Conservation (phyloP, 2,329 filamentous ascomycete genomes). For the Apiospora aurea region DNA sequence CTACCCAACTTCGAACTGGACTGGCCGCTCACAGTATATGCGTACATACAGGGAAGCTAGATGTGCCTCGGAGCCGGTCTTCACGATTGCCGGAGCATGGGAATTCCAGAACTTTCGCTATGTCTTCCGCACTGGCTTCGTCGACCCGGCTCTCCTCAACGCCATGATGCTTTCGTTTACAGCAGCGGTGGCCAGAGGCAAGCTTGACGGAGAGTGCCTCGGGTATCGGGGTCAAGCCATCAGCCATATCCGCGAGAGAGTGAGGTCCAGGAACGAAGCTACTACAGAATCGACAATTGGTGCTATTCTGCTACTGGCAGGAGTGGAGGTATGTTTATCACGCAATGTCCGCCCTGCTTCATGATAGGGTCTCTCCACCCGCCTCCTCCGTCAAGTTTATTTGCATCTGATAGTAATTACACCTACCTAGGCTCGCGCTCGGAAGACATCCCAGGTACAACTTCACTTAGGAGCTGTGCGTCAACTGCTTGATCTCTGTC, state of each 20-base stretch:
- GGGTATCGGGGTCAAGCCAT: constrained; percentile 45
- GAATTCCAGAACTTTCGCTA: constrained; percentile 46
- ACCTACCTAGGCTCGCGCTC: constrained; percentile 44
- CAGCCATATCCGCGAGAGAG: constrained; percentile 43
- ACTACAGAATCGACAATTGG: constrained; percentile 48
- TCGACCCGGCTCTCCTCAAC: constrained; percentile 47
- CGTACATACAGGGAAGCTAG: constrained; percentile 33
- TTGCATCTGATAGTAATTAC: constrained; percentile 26
- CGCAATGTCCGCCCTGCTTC: background rate
- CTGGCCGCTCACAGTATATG: background rate
- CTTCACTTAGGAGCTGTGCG: constrained; percentile 50
- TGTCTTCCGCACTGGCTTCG: constrained; percentile 42
- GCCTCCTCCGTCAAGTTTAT: background rate
- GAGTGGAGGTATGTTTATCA: constrained; percentile 46
- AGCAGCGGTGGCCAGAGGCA: constrained; percentile 38
- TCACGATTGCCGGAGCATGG: constrained; percentile 46
- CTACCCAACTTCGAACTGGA: background rate
- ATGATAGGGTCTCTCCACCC: background rate
- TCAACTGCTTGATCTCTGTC: constrained; percentile 44
- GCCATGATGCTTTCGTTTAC: constrained; percentile 49
- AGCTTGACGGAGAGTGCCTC: constrained; percentile 44
- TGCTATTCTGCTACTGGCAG: constrained; percentile 50
- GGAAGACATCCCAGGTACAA: constrained; percentile 46
- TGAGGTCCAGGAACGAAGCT: constrained; percentile 38
- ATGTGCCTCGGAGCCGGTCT: constrained; percentile 44